Evolutionary conservation across 306 rosid species (phyloP), one percentile per base, ranked within the genome.

Genomic region (Prunus fruticosa): DNA sequence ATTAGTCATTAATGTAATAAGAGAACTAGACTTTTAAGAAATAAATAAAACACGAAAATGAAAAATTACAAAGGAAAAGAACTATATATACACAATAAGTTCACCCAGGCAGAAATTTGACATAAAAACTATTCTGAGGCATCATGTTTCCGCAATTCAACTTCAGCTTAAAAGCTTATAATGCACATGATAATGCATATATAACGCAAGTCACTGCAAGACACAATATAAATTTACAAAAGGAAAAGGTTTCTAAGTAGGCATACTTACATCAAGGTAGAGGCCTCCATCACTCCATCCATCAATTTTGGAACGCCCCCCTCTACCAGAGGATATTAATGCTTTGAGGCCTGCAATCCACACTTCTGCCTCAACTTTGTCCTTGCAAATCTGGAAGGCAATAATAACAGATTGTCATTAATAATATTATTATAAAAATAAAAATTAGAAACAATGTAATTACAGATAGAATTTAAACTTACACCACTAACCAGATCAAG

Each of bases 231-330:
- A 71, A 45, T 56, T 13, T 56, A 22, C n/a, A 69, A 58, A 52
- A 79, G 62, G 27, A 25, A 79, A 75, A 57, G 67, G 43, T 74
- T 68, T 46, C 56, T 45, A 83, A 72, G 79, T 49, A 75, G 80
- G 69, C 58, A 69, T 51, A 82, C 80, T 88, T 95, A 95, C 99
- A 83, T 95, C 97, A 82, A 88, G 85, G 84, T 87, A 87, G 82
- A 95, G 87, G 79, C 93, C 97, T 51, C 91, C 99, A 64, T 95
- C 99, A 88, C 84, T 89, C 99, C 97, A 89, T 80, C 99, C 99
- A 79, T 95, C 99, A 75, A 95, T 95, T 81, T 92, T 95, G 78
- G 97, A 95, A 78, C 99, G 97, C 53, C 96, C 99, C 82, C 97
- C 97, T 87, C 85, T 97, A 75, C 96, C 96, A 79, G 96, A 90